Base-by-base conservation (phyloP, 768 basidiomycete species). In the Plicaturopsis crispa region DNA sequence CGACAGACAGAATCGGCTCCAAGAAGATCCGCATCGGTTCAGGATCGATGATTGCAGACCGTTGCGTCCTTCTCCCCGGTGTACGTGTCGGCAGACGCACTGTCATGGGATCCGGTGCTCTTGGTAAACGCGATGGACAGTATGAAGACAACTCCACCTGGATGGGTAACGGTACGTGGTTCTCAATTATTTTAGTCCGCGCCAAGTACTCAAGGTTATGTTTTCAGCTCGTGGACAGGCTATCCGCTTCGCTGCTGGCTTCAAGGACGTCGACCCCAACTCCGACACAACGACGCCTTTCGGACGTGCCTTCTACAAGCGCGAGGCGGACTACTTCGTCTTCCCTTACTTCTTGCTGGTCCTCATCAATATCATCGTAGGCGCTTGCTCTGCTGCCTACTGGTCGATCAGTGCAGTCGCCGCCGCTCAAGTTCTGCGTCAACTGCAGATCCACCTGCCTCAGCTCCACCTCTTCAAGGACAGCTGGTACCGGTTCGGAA, bases 21-120 rank as follows among this genome's bases (percentile, higher is more conserved):
- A 57, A 46, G 8, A 63, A 56, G 38, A 64, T 72, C 32, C 48
- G 53, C 6, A 62, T 72, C 40, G 62, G 53, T n/a, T 52, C 53
- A 30, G 70, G 70, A 38, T 67, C 69, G 19, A 72, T 70, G 70
- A 63, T 72, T 22, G 69, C 69, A n/a, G 70, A 72, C 47, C 64
- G 68, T 5, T 63, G 66, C 5, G 60, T 72, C 3, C 54, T 72
- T n/a, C 56, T 69, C 16, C 70, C 70, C 7, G 62, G 64, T 28
- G 59, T 61, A 14, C 52, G 48, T 10, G 54, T 72, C 19, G 67
- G 70, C 8, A 40, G 50, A 20, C 51, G 59, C 20, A 61, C 68
- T 12, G 63, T 70, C 12, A 69, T 70, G 65, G 70, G 68, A 12
- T 65, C 70, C 4, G 70, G 70, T n/a, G 57, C 70, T 2, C 55